Conservation (phyloP, 176 grass and related monocot species). For the Eragrostis nindensis region DNA sequence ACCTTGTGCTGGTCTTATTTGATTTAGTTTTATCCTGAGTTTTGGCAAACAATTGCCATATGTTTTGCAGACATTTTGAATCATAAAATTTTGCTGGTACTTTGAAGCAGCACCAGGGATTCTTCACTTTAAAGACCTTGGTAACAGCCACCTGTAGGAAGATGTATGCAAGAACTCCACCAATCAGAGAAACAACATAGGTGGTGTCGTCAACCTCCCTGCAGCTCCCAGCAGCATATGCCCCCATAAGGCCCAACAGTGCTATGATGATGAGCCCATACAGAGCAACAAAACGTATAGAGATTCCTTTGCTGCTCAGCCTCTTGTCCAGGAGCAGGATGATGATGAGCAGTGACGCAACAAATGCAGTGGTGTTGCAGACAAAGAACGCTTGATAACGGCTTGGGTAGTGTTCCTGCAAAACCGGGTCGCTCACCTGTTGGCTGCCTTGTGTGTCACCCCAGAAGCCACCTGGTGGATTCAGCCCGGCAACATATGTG, state of each 20-base stretch:
- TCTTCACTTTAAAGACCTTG: background rate
- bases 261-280: background rate
- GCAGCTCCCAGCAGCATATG: slow-evolving; percentile 45
- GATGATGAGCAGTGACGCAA: slow-evolving; percentile 38
- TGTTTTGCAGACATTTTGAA: background rate
- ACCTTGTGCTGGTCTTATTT: background rate
- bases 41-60: background rate
- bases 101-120: too few relatives aligned
- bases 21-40: background rate
- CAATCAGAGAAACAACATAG: slow-evolving; percentile 34
- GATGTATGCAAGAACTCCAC: slow-evolving; percentile 37
- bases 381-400: slow-evolving; percentile 33
- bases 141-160: slow-evolving; percentile 19
- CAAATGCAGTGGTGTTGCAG: slow-evolving; percentile 44
- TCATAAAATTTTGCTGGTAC: too few relatives aligned
- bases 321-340: slow-evolving; percentile 37
- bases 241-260: slow-evolving; percentile 33
- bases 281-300: background rate
- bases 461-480: slow-evolving; percentile 54
- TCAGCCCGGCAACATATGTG: slow-evolving; percentile 47
- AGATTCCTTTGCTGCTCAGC: background rate
- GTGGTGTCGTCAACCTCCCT: slow-evolving; percentile 10
- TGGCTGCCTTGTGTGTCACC: background rate
- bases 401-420: background rate
- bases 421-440: background rate